Base-by-base conservation (phyloP, 352 stramenopile genomes). In the Phytophthora macrochlamydospora region DNA sequence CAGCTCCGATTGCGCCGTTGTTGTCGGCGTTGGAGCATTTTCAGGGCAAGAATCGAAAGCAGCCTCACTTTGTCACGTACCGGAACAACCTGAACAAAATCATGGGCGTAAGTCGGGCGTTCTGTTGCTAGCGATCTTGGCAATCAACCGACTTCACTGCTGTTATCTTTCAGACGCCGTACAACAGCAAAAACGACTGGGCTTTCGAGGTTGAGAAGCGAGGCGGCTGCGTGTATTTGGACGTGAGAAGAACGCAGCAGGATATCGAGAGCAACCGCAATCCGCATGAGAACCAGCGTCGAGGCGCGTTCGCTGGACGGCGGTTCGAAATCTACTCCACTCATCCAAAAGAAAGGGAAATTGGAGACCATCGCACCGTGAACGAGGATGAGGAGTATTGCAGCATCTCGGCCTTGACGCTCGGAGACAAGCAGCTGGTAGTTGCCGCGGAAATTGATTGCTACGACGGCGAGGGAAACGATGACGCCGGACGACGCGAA, bases 1-100 rank as follows among this genome's bases (percentile, higher is more conserved):
- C 81, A 7, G 82, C 84, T 9, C 80, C 83, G 2, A 68, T 92
- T 13, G 75, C 35, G 40, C 81, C 83, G 7, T 68, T 92, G 28
- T 62, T 91, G 18, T 62, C 59, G 14, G 70, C 79, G 3, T 45
- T 92, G 35, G 44, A 76, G 5, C 73, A 88, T 44, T 85, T 82
- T 30, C 71, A 91, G 42, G 42, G 59, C 31, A 45, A 48, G 0
- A n/a, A 38, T n/a, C 13, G 18, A 46, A 51, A 71, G 32, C 38
- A 54, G 2, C 75, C 75, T 18, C 76, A 91, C 38, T 82, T 94
- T 50, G 69, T 92, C 53, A 94, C 80, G 35, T 94, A 73, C 50
- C 71, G 86, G 37, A 94, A 94, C 72, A 92, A 94, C 56, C 58
- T 94, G 43, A 94, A 94, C 78, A 94, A 92, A 49, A 91, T 94